Base-by-base conservation (phyloP, 176 grass and related monocot species). In the Calamus simplicifolius region DNA sequence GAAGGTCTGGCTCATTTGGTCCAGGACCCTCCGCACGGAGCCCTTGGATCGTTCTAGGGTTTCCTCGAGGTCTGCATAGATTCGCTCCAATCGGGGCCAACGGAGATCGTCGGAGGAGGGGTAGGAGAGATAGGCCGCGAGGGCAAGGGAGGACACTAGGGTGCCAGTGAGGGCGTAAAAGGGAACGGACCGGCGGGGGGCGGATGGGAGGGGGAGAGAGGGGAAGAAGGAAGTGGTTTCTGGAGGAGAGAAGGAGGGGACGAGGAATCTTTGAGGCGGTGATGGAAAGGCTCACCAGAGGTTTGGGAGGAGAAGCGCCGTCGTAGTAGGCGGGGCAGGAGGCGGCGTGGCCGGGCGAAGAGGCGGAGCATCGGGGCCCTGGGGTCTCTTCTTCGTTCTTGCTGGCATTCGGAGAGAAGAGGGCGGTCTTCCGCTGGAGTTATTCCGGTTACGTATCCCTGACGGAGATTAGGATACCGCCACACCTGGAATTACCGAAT, bases 1-100 rank as follows among this genome's bases (percentile, higher is more conserved):
- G 25, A 72, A 73, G 7, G 92, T 96, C 28, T 85, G 83, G 25
- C 69, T 70, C 87, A 96, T 90, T 60, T 66, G 92, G 21, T 86
- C 80, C 28, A 82, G 57, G 8, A 96, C 28, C 61, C 92, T 78
- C 6, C 74, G 70, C 16, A 83, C 83, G 5, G 92, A 96, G 49
- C 60, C 67, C 70, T 83, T 82, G 28, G 92, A 75, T 66, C 67
- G 74, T 57, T 67, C 80, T 2, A 96, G 68, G 59, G 92, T 90
- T 78, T 82, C 79, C 52, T 89, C 84, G 18, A 96, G 65, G 63
- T 82, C 58, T 54, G 80, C 83, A 27, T 80, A 73, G 49, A 73
- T 48, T 62, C 61, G 72, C 69, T 70, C 58, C 70, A 48, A 51
- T 80, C 76, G 28, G 61, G 35, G 19, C 62, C 51, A 2, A 74